phyloP scores from a whole-genome alignment of 2,329 filamentous ascomycete species.

The Lachnellula cervina region DNA sequence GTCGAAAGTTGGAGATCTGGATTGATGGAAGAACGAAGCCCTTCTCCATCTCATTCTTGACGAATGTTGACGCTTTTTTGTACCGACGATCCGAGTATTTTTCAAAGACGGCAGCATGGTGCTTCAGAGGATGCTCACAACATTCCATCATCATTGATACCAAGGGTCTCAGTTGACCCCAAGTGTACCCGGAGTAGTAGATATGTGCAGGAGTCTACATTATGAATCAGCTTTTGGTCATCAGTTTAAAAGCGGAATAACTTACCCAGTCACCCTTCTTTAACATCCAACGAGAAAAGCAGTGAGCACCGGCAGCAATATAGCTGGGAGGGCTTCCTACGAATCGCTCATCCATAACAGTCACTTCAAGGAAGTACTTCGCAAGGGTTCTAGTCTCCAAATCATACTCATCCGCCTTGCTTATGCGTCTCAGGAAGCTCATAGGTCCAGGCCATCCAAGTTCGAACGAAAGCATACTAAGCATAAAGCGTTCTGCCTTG shows the following conservation, averaged over 20 bases:
- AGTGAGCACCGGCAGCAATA: constrained; percentile 86
- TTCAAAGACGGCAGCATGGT: constrained; percentile 83
- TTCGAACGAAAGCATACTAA: constrained; percentile 92
- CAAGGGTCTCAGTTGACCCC: constrained; percentile 72
- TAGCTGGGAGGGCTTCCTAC: constrained; percentile 89
- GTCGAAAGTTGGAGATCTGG: constrained; percentile 14
- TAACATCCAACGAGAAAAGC: constrained; percentile 80
- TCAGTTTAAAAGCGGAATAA: constrained; percentile 14
- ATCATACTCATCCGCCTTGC: constrained; percentile 98
- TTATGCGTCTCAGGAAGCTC: constrained; percentile 94
- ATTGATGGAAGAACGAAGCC: constrained; percentile 45
- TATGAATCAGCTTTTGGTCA: constrained; percentile 11
- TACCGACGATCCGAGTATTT: constrained; percentile 88
- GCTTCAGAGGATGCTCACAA: constrained; percentile 72
- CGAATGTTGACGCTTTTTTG: constrained; percentile 77
- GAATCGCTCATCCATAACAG: constrained; percentile 97
- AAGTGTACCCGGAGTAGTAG: constrained; percentile 92
- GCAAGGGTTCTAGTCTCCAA: constrained; percentile 90
- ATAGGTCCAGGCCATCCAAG: constrained; percentile 98
- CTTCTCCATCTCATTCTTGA: constrained; percentile 66
- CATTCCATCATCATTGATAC: constrained; percentile 80
- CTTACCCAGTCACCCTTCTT: constrained; percentile 91
- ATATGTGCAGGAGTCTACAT: constrained; percentile 72
- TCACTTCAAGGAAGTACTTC: constrained; percentile 96
- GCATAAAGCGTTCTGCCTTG: constrained; percentile 97